Percentiles rank a stretch among this genome's conserved stretches.
Evolutionary conservation across 192 early-diverging fungal species (phyloP).

Genomic region (Podila epigama): DNA sequence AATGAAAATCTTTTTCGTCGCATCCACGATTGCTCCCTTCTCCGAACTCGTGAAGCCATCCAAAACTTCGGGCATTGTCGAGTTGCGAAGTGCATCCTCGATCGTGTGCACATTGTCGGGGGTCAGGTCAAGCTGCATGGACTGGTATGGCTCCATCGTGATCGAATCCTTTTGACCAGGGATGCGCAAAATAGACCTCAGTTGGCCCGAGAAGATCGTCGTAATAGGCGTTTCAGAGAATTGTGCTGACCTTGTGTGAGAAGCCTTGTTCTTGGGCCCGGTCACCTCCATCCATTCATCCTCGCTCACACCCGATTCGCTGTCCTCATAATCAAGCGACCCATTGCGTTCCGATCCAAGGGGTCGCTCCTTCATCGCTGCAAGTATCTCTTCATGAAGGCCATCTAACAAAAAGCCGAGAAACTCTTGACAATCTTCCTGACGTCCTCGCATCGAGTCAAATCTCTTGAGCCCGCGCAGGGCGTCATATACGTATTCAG

Average conservation of each 20-base stretch:
- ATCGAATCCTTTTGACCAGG: conserved; percentile 80
- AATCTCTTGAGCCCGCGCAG: conserved; percentile 80
- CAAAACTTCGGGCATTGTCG: conserved; percentile 80
- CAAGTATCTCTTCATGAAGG: conserved; percentile 88
- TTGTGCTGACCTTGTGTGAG: conserved; percentile 71
- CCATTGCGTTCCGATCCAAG: conserved; percentile 17
- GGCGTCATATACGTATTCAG: conserved; percentile 93
- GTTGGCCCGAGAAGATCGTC: conserved; percentile 84
- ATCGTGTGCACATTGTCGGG: conserved; percentile 76
- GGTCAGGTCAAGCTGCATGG: conserved; percentile 88
- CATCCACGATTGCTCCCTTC: conserved; percentile 46
- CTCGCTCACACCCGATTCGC: conserved; percentile 45
- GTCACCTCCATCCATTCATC: conserved; percentile 88
- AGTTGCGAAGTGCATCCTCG: conserved; percentile 84
- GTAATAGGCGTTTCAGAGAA: conserved; percentile 79
- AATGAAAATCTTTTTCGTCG: conserved; percentile 85
- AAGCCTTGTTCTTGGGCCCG: conserved; percentile 82
- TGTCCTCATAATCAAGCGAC: conserved; percentile 11
- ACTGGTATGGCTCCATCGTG: conserved; percentile 88
- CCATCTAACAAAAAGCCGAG: conserved; percentile 92
- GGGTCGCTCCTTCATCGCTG: conserved; percentile 42
- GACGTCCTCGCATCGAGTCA: conserved; percentile 79
- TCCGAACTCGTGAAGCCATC: conserved; percentile 78
- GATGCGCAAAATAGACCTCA: conserved; percentile 79
- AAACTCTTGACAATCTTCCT: conserved; percentile 99